Conservation (phyloP, 2,329 filamentous ascomycete genomes). For the Cladosporium oxysporum region DNA sequence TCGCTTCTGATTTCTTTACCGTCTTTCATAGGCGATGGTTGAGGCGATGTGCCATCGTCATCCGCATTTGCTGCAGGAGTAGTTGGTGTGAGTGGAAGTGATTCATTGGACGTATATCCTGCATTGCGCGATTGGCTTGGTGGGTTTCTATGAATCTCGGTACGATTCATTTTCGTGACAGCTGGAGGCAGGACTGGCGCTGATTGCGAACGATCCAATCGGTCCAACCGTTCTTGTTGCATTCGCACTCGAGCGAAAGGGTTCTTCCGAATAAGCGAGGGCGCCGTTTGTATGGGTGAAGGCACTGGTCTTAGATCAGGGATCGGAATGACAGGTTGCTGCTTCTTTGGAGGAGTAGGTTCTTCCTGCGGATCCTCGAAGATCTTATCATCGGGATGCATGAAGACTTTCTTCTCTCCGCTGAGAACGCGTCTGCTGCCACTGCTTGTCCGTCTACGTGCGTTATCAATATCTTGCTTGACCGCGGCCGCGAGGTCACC, state of each 20-base stretch:
- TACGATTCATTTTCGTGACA: constrained; percentile 43
- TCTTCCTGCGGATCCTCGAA: constrained; percentile 79
- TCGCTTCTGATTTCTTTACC: constrained; percentile 81
- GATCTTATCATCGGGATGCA: constrained; percentile 73
- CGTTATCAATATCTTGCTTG: constrained; percentile 36
- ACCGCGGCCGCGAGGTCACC: constrained; percentile 39
- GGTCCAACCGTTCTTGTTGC: constrained; percentile 45
- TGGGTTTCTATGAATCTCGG: constrained; percentile 82
- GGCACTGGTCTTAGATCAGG: constrained; percentile 34
- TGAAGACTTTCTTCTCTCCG: constrained; percentile 67
- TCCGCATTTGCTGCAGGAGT: constrained; percentile 26
- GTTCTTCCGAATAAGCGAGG: constrained; percentile 61
- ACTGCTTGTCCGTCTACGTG: constrained; percentile 58
- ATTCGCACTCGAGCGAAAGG: constrained; percentile 64
- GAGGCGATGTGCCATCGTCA: neutral
- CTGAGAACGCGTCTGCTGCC: constrained; percentile 71
- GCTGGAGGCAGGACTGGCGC: constrained; percentile 45
- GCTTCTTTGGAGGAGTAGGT: constrained; percentile 21
- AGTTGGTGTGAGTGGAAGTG: constrained; percentile 40
- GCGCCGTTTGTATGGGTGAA: constrained; percentile 33
- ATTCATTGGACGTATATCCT: constrained; percentile 70
- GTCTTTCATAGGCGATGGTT: constrained; percentile 59
- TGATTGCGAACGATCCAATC: constrained; percentile 42
- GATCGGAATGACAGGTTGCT: constrained; percentile 24
- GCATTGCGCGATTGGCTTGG: constrained; percentile 81